Evolutionary conservation across 345 rosid species (phyloP).

Genomic region (Citrus reticulata): DNA sequence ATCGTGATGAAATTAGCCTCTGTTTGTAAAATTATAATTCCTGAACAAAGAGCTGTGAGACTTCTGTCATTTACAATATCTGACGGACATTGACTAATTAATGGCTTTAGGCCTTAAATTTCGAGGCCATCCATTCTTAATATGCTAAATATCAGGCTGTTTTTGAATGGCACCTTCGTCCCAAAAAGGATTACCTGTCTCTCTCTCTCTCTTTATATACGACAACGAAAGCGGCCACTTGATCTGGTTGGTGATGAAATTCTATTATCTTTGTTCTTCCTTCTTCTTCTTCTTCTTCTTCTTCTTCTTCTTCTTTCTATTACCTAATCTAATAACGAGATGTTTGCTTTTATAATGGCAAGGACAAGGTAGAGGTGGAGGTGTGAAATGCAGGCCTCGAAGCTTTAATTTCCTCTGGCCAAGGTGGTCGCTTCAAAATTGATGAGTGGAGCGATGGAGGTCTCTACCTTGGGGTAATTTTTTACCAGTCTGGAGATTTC

Average conservation of each 20-base stretch:
- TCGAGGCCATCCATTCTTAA: constrained; percentile 3
- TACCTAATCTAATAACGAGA: not conserved
- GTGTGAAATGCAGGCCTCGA: constrained; percentile 82
- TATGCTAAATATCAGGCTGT: constrained; percentile 54
- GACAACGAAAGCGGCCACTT: constrained; percentile 76
- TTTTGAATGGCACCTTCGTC: constrained; percentile 75
- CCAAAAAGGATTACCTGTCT: constrained; percentile 80
- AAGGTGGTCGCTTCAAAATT: constrained; percentile 13
- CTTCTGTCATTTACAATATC: constrained; percentile 12
- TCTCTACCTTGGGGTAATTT: too few relatives aligned
- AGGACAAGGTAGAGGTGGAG: constrained; percentile 95
- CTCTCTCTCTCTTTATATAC: constrained; percentile 76
- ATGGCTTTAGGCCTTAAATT: not conserved
- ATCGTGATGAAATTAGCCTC: constrained; percentile 49
- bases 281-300: too few relatives aligned
- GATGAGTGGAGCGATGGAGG: too few relatives aligned
- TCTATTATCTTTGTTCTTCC: too few relatives aligned
- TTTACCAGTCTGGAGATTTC: too few relatives aligned
- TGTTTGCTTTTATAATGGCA: constrained; percentile 74
- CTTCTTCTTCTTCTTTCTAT: too few relatives aligned
- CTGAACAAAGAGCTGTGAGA: constrained; percentile 93
- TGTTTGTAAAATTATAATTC: constrained; percentile 66
- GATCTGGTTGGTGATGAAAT: constrained; percentile 29
- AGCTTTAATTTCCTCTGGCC: constrained; percentile 65
- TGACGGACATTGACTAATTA: not conserved